Base-by-base conservation (phyloP, 2,329 filamentous ascomycete species). In the Aspergillus bombycis region DNA sequence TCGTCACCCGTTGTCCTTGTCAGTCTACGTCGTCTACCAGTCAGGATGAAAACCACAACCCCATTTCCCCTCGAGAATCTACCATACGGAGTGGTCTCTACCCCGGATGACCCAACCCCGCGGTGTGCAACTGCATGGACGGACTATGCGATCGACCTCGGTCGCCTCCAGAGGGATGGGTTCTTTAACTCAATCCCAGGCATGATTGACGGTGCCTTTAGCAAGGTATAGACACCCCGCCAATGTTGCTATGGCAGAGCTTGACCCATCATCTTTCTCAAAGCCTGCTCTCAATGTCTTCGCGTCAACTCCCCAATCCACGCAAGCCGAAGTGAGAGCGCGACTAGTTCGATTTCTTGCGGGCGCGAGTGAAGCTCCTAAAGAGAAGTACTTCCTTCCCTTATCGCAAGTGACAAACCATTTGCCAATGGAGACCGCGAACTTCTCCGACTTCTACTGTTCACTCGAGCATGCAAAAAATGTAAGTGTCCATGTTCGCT, bases 1-100 rank as follows among this genome's bases (percentile, higher is more conserved):
- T 9, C 1, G 9, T 2, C 0, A n/a, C 6, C 16, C 3, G 19
- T 14, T 0, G n/a, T n/a, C 19, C 1, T 41, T 16, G 9, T 41
- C 12, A n/a, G 16, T 3, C 38, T 16, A 10, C 16, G 3, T 41
- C 7, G 0, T 10, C 16, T 4, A 4, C 38, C 19, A 4, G 38
- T 41, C 16, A 41, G 7, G 38, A 41, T 41, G 38, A 41, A 9
- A 10, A 10, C 38, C 19, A n/a, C 16, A n/a, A 41, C 38, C 16
- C 38, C 38, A 41, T 41, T 41, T 8, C 38, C 38, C 2, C 19
- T 41, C 38, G 38, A 41, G 16, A 41, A 41, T 10, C 19, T 41
- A 16, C 38, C 38, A 41, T 41, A 41, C 3, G 38, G 38, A 41
- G 38, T 41, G 19, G 9, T 41, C 38, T 41, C 38, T 7, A 41